These are phyloP conservation scores for Schizosaccharomyces cryophilus DNA, from an alignment of 805 yeast genomes.

Conservation along the genomic window DNA sequence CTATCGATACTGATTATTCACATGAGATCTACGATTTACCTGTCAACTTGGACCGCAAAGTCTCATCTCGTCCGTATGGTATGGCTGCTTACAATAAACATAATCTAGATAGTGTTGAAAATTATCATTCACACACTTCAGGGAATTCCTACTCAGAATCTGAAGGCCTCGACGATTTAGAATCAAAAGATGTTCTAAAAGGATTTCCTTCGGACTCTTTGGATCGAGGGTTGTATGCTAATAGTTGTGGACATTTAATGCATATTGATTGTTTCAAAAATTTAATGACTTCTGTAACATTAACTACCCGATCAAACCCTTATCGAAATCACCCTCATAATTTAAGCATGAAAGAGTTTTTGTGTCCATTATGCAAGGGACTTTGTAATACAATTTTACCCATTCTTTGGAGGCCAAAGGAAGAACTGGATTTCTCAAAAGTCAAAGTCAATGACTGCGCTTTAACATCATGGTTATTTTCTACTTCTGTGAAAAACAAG, in stretches of 20 bases:
- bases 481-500: neutral
- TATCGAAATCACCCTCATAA: slow-evolving; percentile 67
- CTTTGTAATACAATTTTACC: slow-evolving; percentile 70
- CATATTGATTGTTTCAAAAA: slow-evolving; percentile 55
- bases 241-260: slow-evolving; percentile 87
- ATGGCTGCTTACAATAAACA: neutral
- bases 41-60: slow-evolving; percentile 16
- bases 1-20: slow-evolving; percentile 36
- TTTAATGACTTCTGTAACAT: slow-evolving; percentile 30
- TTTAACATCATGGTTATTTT: neutral
- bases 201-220: slow-evolving; percentile 27
- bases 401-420: slow-evolving; percentile 31
- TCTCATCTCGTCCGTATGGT: neutral
- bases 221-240: slow-evolving; percentile 18
- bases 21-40: slow-evolving; percentile 33
- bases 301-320: slow-evolving; percentile 37
- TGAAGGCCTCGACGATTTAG: neutral
- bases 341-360: slow-evolving; percentile 40
- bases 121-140: neutral
- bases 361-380: slow-evolving; percentile 81
- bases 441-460: neutral
- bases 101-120: neutral
- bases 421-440: neutral
- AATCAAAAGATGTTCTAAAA: slow-evolving; percentile 32
- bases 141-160: neutral